These are phyloP conservation scores for Colletotrichum orchidophilum DNA, from an alignment of 2,329 filamentous ascomycete genomes.

Conservation along the genomic window DNA sequence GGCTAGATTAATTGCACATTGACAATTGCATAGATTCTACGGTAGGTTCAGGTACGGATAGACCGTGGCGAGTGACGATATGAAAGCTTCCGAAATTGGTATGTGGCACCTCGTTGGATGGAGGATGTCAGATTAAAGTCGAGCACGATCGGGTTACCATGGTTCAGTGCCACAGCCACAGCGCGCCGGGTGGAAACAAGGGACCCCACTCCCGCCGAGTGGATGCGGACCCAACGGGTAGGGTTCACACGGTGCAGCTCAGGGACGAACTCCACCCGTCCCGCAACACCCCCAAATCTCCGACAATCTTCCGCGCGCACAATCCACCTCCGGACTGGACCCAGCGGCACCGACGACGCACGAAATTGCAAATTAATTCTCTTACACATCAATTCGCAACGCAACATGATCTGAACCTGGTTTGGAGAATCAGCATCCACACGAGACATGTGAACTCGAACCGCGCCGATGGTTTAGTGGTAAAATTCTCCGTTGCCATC, in stretches of 20 bases:
- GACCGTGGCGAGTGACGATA: no score
- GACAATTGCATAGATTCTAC: no score
- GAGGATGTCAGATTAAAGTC: slow-evolving; percentile 4
- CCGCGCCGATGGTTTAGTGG: slow-evolving; percentile 11
- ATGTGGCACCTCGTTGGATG: not conserved
- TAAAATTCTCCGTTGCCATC: slow-evolving; percentile 15
- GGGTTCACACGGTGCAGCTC: no score
- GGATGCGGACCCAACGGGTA: no score
- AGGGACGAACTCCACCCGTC: no score
- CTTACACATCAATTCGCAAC: no score
- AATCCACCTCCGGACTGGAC: no score
- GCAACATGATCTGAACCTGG: not conserved
- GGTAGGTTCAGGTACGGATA: no score
- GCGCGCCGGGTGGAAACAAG: not conserved
- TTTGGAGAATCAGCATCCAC: not conserved
- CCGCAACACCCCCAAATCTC: not conserved
- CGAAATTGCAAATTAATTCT: not conserved
- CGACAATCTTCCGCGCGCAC: not conserved
- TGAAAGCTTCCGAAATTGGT: no score
- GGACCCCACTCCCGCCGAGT: not conserved
- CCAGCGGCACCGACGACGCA: not conserved
- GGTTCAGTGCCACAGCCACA: not conserved
- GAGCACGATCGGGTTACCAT: not conserved
- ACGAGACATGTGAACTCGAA: no score
- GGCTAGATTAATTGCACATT: not conserved